phyloP scores from a whole-genome alignment of 345 rosid genomes.

The Populus alba region DNA sequence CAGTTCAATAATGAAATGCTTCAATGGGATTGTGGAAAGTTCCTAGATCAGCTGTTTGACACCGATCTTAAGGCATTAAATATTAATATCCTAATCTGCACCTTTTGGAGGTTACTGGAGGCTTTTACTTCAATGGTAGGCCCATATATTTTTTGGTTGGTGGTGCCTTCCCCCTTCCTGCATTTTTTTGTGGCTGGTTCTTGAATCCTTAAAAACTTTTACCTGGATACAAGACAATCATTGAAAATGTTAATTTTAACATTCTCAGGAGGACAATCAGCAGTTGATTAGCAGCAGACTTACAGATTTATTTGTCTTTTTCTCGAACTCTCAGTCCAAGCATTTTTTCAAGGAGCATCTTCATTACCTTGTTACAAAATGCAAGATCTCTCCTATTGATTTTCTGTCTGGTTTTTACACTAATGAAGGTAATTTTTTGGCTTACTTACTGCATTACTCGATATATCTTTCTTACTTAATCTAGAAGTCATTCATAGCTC shows the following conservation, averaged over 20 bases:
- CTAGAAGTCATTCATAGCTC: too few relatives aligned
- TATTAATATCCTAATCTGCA: constrained; percentile 48
- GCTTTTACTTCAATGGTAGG: constrained; percentile 40
- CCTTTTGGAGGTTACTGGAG: constrained; percentile 68
- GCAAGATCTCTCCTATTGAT: constrained; percentile 58
- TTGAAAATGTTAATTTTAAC: not conserved
- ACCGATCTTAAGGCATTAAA: constrained; percentile 48
- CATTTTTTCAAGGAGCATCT: constrained; percentile 65
- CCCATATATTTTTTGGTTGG: constrained; percentile 47
- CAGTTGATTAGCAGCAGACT: constrained; percentile 36
- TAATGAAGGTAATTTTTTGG: constrained; percentile 52
- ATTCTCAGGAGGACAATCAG: constrained; percentile 50
- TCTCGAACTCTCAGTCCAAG: constrained; percentile 49
- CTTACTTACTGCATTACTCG: too few relatives aligned
- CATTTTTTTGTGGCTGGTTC: constrained; percentile 12
- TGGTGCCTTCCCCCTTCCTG: constrained; percentile 18
- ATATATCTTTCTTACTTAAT: not conserved
- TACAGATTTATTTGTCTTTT: constrained; percentile 57
- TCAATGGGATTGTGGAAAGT: constrained; percentile 52
- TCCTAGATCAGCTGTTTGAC: constrained; percentile 51
- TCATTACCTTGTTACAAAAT: constrained; percentile 50
- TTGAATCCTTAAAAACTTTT: not conserved
- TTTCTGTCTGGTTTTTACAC: constrained; percentile 62
- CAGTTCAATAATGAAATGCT: constrained; percentile 52
- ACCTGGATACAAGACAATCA: not conserved